phyloP scores from a whole-genome alignment of 352 stramenopile genomes.

The Albugo laibachii region DNA sequence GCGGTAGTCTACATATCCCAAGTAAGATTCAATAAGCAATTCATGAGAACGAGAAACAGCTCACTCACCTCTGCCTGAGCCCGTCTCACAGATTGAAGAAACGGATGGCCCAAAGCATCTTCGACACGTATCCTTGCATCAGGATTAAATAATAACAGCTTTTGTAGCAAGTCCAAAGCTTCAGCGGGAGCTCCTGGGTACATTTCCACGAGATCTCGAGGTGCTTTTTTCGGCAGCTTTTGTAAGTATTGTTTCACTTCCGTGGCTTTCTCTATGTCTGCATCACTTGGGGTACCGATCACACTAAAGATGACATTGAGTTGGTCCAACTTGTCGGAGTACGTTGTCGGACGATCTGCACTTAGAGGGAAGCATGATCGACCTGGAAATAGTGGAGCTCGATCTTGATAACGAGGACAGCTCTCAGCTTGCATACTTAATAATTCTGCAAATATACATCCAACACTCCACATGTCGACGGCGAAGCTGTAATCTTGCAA shows the following conservation, averaged over 20 bases:
- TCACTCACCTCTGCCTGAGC: conserved; percentile 26
- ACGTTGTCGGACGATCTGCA: conserved; percentile 58
- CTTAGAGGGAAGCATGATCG: conserved; percentile 70
- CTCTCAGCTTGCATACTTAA: conserved; percentile 61
- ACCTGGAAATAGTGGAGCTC: conserved; percentile 14
- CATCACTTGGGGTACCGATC: conserved; percentile 82
- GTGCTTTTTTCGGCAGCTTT: conserved; percentile 68
- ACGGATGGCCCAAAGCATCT: conserved; percentile 63
- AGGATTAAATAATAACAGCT: conserved; percentile 67
- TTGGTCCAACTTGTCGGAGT: conserved; percentile 80
- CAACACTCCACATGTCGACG: conserved; percentile 84
- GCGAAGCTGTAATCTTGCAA: conserved; percentile 74
- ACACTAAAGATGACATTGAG: conserved; percentile 93
- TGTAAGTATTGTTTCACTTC: conserved; percentile 78
- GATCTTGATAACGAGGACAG: conserved; percentile 68
- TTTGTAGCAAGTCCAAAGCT: conserved; percentile 67
- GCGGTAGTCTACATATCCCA: conserved; percentile 19
- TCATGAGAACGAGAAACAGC: not conserved
- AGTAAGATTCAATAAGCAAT: not conserved
- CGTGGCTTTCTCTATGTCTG: conserved; percentile 67
- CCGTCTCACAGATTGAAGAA: conserved; percentile 58
- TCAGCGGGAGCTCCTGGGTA: conserved; percentile 61
- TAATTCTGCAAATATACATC: conserved; percentile 69
- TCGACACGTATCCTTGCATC: conserved; percentile 72
- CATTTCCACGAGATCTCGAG: conserved; percentile 60